These are phyloP conservation scores for Meira miltonrushii DNA, from an alignment of 1,284 basidiomycete genomes.

Conservation along the genomic window DNA sequence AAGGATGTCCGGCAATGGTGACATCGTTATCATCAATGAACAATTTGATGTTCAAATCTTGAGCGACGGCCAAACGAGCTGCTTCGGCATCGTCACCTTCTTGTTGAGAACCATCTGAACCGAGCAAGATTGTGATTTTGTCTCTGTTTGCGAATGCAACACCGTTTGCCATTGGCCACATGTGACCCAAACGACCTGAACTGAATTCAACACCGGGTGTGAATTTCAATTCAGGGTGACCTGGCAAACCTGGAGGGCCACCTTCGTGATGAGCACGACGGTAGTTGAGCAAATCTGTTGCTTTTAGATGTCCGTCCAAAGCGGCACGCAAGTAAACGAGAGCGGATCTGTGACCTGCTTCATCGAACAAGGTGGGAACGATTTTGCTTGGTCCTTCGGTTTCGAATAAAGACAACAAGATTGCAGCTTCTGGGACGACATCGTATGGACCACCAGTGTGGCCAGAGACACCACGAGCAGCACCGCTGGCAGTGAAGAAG, in stretches of 20 bases:
- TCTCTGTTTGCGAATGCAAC: conserved; percentile 70
- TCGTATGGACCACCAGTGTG: conserved; percentile 75
- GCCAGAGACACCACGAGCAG: conserved; percentile 67
- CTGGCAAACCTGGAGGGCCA: conserved; percentile 59
- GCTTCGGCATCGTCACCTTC: conserved; percentile 84
- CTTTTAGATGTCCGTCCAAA: conserved; percentile 65
- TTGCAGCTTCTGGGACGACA: conserved; percentile 73
- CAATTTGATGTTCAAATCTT: conserved; percentile 72
- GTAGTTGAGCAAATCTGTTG: conserved; percentile 72
- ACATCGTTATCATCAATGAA: conserved; percentile 70
- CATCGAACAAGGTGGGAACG: conserved; percentile 51
- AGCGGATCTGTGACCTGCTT: conserved; percentile 73
- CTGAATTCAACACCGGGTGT: conserved; percentile 82
- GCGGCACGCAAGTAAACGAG: conserved; percentile 76
- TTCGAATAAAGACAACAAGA: conserved; percentile 67
- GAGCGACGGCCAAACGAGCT: conserved; percentile 73
- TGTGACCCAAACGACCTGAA: conserved; percentile 56
- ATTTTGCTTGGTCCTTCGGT: conserved; percentile 55
- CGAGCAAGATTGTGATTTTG: conserved; percentile 72
- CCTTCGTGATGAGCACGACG: conserved; percentile 63
- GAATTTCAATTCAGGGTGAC: conserved; percentile 75
- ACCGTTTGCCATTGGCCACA: conserved; percentile 64
- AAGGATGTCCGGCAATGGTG: conserved; percentile 60
- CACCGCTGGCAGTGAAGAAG: conserved; percentile 71
- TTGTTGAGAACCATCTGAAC: conserved; percentile 80